Evolutionary conservation across 192 early-diverging fungal species (phyloP), one percentile per base, ranked within the genome.

Genomic region (Paraglomus occultum): DNA sequence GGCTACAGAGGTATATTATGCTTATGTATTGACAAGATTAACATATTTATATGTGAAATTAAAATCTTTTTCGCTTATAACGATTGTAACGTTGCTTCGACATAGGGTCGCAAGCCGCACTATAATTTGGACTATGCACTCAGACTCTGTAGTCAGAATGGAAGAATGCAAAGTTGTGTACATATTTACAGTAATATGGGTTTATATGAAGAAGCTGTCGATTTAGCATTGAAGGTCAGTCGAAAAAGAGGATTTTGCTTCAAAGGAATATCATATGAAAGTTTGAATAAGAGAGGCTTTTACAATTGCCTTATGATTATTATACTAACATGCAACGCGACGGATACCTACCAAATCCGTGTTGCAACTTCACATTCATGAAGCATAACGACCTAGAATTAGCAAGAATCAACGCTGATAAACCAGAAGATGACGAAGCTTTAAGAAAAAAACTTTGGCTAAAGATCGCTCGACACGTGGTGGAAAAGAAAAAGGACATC

Each of bases 111-210:
- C 48, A 83, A 89, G 5, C 92, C 91, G 82, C 82, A 90, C 47
- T 99, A 92, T 76, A 93, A 96, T 55, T 81, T 91, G 7, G 94
- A 95, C 72, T 96, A 96, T 75, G 95, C 95, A 0, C 71, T 99
- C 43, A 82, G 97, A 43, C 82, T 97, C 45, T 96, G 95, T 72
- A 92, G 86, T 40, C 90, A 93, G 42, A 87, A 89, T 69, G 77
- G 85, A 38, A 84, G 95, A 46, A 86, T 91, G 20, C 91, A 92
- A 73, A 91, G 92, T 58, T 95, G 91, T 75, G 91, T 99, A 45
- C 85, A 93, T 64, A 81, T 99, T 45, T 97, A 95, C 80, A 89
- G 91, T 45, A 81, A 89, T 48, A 84, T 99, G 78, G 89, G 89
- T 22, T 82, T 95, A 46, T 90, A 91, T 68, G 95, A 97, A 66